Evolutionary conservation across 768 basidiomycete species (phyloP), one percentile per base, ranked within the genome.

Genomic region (Kwoniella bestiolae): DNA sequence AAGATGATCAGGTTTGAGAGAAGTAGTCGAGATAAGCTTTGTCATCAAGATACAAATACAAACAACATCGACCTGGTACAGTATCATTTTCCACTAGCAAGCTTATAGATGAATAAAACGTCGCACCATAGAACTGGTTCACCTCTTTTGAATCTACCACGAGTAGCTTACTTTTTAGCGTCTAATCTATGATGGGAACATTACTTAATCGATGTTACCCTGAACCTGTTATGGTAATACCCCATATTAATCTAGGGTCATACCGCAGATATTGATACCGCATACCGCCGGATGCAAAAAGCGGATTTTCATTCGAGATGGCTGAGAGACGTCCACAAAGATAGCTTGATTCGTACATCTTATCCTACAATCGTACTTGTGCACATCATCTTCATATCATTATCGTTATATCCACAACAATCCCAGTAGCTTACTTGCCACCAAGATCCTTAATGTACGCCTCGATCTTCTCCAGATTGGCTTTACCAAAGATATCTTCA

Each of bases 181-280:
- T 41, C 38, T 41, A 41, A 41, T 41, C 38, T 16, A 41, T 11
- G 38, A 41, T 14, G 18, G 38, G 11, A 11, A 9, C 38, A 41
- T 6, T 3, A 16, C n/a, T n/a, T 41, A 41, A 41, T 41, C 38
- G 38, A 8, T 41, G 8, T 8, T 25, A 18, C 5, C 5, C 9
- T 21, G 18, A 34, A 55, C 52, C 52, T 6, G n/a, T 49, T 51
- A 51, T 26, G 50, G 26, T 51, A 51, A 28, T 25, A 51, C 50
- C 50, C 50, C 50, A 21, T 51, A 25, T 31, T 51, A 51, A 51
- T 51, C 50, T 51, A 51, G 50, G 50, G 50, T 47, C 21, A 25
- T 51, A 11, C 18, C 11, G 16, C 12, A 23, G 35, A 23, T 16
- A 18, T 46, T 46, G 14, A 38, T 35, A 29, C 11, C 6, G 46